Evolutionary conservation across 1,284 basidiomycete genomes (phyloP).

Genomic region (Neotropicomus parvogracilis): DNA sequence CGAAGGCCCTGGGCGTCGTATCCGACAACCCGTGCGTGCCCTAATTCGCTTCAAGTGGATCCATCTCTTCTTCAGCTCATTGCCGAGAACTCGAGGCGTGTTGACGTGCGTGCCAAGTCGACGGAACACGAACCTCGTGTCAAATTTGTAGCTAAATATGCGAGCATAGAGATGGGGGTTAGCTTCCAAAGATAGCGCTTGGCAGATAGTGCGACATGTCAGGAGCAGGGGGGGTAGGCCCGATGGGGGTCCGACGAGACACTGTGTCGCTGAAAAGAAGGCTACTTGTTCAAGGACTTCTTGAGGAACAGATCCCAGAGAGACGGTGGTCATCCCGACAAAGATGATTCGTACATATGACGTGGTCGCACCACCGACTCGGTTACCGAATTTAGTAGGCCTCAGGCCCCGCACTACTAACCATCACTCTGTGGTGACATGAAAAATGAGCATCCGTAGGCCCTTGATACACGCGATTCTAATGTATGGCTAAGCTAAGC

Average conservation of each 20-base stretch:
- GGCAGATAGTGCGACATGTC: slow-evolving; percentile 50
- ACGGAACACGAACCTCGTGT: slow-evolving; percentile 51
- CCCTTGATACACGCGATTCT: slow-evolving; percentile 9
- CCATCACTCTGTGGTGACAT: no score
- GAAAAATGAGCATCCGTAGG: not conserved
- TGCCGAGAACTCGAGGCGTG: slow-evolving; percentile 44
- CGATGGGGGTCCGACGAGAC: slow-evolving; percentile 52
- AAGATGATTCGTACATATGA: not conserved
- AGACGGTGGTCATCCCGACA: slow-evolving; percentile 17
- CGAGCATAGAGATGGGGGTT: slow-evolving; percentile 66
- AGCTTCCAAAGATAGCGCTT: slow-evolving; percentile 42
- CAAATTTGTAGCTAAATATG: slow-evolving; percentile 69
- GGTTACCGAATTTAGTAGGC: slow-evolving; percentile 12
- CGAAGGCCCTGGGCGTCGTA: slow-evolving; percentile 25
- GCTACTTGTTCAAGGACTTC: slow-evolving; percentile 73
- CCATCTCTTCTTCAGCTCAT: slow-evolving; percentile 58
- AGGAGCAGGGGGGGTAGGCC: slow-evolving; percentile 51
- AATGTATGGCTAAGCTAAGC: not conserved
- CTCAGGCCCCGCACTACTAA: no score
- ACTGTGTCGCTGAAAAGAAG: slow-evolving; percentile 46
- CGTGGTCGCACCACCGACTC: not conserved
- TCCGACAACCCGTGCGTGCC: slow-evolving; percentile 36
- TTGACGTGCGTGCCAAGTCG: slow-evolving; percentile 47
- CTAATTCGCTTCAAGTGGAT: slow-evolving; percentile 51
- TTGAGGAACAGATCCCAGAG: slow-evolving; percentile 46